Evolutionary conservation across 257 asterid genomes (phyloP), one percentile per base, ranked within the genome.

Genomic region (Plantago major): DNA sequence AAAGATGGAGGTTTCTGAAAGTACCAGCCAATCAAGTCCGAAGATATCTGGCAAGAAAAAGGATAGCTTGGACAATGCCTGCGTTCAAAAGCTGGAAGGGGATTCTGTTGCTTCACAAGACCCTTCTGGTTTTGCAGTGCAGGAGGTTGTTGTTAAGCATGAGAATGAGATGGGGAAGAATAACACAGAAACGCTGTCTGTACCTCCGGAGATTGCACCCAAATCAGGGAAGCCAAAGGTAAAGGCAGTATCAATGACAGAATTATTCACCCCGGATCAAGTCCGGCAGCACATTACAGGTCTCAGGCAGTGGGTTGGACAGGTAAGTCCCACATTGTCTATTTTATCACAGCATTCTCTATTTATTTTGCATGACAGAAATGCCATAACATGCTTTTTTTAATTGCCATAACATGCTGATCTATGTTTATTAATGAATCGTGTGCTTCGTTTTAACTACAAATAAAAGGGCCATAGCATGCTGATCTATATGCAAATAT

Each of bases 271-370:
- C 40, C 96, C 97, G 30, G 97, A 87, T 69, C 97, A 87, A 80
- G 94, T 89, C 70, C 76, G 87, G 72, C 81, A 78, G 73, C 99
- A 93, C 74, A 90, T 89, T 73, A 49, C 33, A 37, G 92, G 97
- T 73, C 96, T 93, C 68, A 79, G 99, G 66, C 96, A 77, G 77
- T 93, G 99, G 99, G 77, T 93, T 55, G 99, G 99, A 74, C 99
- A 93, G 97, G 99, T 93, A 62, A 76, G 60, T 64, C 38, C 14
- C 52, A n/a, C 65, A 12, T 19, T 63, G 49, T 60, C 38, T 46
- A 66, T 30, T 60, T 55, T 65, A 60, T 46, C 33, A 15, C 46
- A 49, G 46, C 38, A 9, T 58, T 19, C 63, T 56, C 42, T 64
- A 60, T 67, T 38, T 33, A 33, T 59, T 62, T 63, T 60, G 58